Percentiles rank a stretch among this genome's conserved stretches.
These are phyloP conservation scores for Salix exigua DNA, from an alignment of 345 rosid species.

Conservation along the genomic window DNA sequence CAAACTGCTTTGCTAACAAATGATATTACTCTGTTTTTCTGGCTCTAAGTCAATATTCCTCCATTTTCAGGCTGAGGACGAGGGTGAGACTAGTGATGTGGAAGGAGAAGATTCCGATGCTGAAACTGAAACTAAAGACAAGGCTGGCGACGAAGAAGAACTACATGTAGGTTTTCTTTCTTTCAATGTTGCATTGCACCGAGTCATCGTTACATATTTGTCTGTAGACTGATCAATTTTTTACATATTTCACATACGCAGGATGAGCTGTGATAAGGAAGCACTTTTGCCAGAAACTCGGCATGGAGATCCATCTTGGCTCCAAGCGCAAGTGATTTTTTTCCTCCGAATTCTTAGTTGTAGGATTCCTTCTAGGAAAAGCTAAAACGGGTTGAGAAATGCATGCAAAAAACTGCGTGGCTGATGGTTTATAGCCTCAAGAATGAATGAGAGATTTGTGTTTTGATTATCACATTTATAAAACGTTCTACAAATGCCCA, in stretches of 20 bases:
- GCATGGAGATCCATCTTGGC: background rate
- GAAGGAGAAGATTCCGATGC: constrained; percentile 43
- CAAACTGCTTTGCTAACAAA: background rate
- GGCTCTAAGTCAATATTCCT: background rate
- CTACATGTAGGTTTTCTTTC: constrained; percentile 35
- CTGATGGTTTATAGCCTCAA: constrained; percentile 3
- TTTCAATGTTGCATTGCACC: background rate
- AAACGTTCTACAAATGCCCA: background rate
- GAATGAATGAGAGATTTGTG: background rate
- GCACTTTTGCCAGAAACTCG: constrained; percentile 1
- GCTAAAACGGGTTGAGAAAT: background rate
- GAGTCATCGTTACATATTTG: background rate
- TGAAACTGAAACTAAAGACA: constrained; percentile 47
- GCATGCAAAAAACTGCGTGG: constrained; percentile 7
- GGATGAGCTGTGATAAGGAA: constrained; percentile 73
- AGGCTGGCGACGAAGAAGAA: constrained; percentile 30
- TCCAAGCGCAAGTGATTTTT: background rate
- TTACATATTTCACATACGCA: constrained; percentile 17
- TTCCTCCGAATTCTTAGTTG: constrained; percentile 1
- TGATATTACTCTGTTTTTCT: background rate
- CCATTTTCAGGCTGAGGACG: constrained; percentile 52
- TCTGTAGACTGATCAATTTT: background rate
- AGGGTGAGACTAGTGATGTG: constrained; percentile 36
- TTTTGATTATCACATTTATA: constrained; percentile 3
- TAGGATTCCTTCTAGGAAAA: background rate